phyloP scores from a whole-genome alignment of 129 eudicot species.

The Artemisia annua region DNA sequence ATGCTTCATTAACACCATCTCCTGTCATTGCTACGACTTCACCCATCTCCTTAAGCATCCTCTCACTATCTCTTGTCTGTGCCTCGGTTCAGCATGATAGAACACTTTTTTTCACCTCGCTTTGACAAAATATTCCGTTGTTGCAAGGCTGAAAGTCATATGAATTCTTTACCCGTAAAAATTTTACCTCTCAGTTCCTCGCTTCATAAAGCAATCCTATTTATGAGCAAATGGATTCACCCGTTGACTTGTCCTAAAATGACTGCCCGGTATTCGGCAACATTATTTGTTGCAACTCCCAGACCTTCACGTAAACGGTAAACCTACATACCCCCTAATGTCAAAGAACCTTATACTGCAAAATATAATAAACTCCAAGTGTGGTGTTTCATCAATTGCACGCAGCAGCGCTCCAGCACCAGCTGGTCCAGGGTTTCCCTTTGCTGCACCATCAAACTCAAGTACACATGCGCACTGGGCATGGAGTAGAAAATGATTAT shows the following conservation, averaged over 20 bases:
- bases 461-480: conserved; percentile 58
- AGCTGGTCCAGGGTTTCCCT: conserved; percentile 94
- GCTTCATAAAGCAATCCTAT: conserved; percentile 52
- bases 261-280: conserved; percentile 74
- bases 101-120: no score
- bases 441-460: conserved; percentile 97
- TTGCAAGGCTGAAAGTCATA: background rate
- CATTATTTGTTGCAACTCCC: conserved; percentile 75
- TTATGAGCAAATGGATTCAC: conserved; percentile 77
- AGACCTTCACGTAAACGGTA: conserved; percentile 75
- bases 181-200: conserved; percentile 54
- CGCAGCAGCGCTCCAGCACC: conserved; percentile 91
- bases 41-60: no score
- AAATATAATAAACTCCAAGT: background rate
- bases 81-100: no score
- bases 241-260: conserved; percentile 81
- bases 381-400: conserved; percentile 44
- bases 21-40: no score
- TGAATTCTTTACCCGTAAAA: conserved; percentile 83
- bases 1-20: no score
- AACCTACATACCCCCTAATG: conserved; percentile 43
- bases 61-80: no score
- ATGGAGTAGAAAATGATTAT: background rate
- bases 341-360: background rate
- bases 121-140: no score